Evolutionary conservation across 352 stramenopile species (phyloP).

Genomic region (Phytophthora kernoviae): DNA sequence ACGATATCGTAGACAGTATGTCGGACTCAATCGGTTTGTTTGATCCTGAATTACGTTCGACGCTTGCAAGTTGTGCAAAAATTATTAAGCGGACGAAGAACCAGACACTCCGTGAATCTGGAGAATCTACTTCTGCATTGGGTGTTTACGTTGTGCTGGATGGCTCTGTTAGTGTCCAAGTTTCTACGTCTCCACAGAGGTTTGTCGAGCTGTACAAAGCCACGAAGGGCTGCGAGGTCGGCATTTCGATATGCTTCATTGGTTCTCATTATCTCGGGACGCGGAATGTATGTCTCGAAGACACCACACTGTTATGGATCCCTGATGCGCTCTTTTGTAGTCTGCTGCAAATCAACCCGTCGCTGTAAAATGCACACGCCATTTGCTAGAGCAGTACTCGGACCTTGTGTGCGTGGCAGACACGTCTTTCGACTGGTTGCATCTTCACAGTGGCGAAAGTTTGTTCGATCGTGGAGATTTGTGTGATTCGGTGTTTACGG

Average conservation of each 20-base stretch:
- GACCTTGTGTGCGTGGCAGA: slow-evolving; percentile 71
- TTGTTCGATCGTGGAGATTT: slow-evolving; percentile 79
- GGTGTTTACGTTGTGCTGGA: slow-evolving; percentile 70
- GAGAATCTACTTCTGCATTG: slow-evolving; percentile 18
- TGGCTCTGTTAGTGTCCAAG: slow-evolving; percentile 60
- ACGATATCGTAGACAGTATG: slow-evolving; percentile 39
- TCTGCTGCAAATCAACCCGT: slow-evolving; percentile 59
- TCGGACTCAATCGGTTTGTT: slow-evolving; percentile 55
- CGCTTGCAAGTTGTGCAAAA: slow-evolving; percentile 36
- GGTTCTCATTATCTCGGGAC: slow-evolving; percentile 46
- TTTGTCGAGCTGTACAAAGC: slow-evolving; percentile 58
- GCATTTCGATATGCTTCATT: slow-evolving; percentile 69
- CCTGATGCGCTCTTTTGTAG: slow-evolving; percentile 62
- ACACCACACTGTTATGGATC: slow-evolving; percentile 56
- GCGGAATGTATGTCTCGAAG: slow-evolving; percentile 54
- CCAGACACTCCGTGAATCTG: slow-evolving; percentile 32
- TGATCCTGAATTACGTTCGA: slow-evolving; percentile 39
- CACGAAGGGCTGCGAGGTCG: slow-evolving; percentile 67
- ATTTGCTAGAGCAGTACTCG: slow-evolving; percentile 79
- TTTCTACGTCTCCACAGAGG: slow-evolving; percentile 39
- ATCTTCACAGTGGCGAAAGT: slow-evolving; percentile 82
- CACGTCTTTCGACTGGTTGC: slow-evolving; percentile 84
- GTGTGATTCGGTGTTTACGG: slow-evolving; percentile 81
- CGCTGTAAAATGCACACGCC: slow-evolving; percentile 53
- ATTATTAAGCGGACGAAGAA: slow-evolving; percentile 35